Percentiles rank a stretch among this genome's conserved stretches.
Conservation (phyloP, 1,284 basidiomycete genomes). For the Schizophyllum commune region DNA sequence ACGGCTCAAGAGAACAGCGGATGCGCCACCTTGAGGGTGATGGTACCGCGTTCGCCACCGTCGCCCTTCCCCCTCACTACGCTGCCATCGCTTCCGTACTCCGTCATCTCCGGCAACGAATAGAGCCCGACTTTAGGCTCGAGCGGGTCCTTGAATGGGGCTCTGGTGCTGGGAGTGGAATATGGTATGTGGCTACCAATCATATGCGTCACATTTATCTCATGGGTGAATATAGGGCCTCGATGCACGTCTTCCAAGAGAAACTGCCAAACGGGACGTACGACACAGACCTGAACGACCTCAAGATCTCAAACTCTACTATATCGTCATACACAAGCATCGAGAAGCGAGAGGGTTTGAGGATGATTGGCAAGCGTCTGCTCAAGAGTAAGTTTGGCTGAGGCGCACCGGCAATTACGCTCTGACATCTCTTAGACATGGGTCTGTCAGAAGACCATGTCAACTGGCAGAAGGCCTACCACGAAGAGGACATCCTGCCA, state of each 20-base stretch:
- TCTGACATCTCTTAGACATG: not conserved
- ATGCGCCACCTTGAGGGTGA: constrained; percentile 55
- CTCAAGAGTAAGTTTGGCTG: constrained; percentile 36
- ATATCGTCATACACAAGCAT: constrained; percentile 57
- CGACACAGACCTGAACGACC: constrained; percentile 23
- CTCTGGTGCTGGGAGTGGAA: constrained; percentile 61
- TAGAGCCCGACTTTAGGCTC: constrained; percentile 52
- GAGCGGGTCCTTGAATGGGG: constrained; percentile 69
- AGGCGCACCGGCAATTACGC: not conserved
- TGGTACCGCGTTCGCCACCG: constrained; percentile 66
- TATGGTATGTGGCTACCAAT: constrained; percentile 42
- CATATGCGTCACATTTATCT: not conserved
- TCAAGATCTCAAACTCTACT: constrained; percentile 38
- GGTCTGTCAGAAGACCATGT: constrained; percentile 15
- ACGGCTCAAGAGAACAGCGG: constrained; percentile 51
- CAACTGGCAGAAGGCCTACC: constrained; percentile 52
- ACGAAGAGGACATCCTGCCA: constrained; percentile 33
- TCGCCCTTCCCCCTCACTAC: constrained; percentile 72
- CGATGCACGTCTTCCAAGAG: constrained; percentile 54
- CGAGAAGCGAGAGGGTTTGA: constrained; percentile 65
- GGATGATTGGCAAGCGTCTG: constrained; percentile 56
- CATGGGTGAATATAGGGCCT: constrained; percentile 42
- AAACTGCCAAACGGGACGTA: constrained; percentile 10
- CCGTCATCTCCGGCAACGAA: constrained; percentile 50
- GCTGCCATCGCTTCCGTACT: constrained; percentile 63